phyloP scores from a whole-genome alignment of 176 grass and related monocot genomes.

The Stipa capillata region DNA sequence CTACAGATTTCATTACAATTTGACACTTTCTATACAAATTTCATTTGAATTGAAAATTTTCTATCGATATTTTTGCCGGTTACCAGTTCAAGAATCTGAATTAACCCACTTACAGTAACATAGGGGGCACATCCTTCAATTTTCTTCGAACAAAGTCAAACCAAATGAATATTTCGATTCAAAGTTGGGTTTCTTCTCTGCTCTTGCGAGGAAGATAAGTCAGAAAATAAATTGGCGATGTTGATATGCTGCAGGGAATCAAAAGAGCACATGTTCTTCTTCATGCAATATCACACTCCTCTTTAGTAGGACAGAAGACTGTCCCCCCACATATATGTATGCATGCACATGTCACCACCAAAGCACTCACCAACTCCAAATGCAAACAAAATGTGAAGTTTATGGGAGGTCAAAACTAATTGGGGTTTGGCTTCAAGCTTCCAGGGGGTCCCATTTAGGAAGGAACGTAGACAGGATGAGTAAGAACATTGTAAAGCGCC shows the following conservation, averaged over 20 bases:
- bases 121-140: no score
- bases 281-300: background rate
- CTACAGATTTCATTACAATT: no score
- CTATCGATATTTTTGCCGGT: no score
- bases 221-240: background rate
- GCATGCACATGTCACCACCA: slow-evolving; percentile 42
- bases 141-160: no score
- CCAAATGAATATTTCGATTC: no score
- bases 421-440: slow-evolving; percentile 42
- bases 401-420: slow-evolving; percentile 44
- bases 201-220: background rate
- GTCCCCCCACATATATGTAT: slow-evolving; percentile 33
- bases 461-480: slow-evolving; percentile 55
- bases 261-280: slow-evolving; percentile 13
- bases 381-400: slow-evolving; percentile 20
- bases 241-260: slow-evolving; percentile 29
- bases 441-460: slow-evolving; percentile 21
- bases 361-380: slow-evolving; percentile 22
- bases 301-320: slow-evolving; percentile 39
- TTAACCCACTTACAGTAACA: no score
- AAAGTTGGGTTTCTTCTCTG: background rate
- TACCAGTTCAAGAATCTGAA: no score
- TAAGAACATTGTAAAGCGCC: slow-evolving; percentile 73
- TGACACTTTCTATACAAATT: no score
- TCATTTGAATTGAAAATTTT: no score